A percentile compares a stretch with the other conserved stretches of the same genome.
These are phyloP conservation scores for Nothophoma quercina DNA, from an alignment of 2,329 filamentous ascomycete genomes.

Conservation along the genomic window DNA sequence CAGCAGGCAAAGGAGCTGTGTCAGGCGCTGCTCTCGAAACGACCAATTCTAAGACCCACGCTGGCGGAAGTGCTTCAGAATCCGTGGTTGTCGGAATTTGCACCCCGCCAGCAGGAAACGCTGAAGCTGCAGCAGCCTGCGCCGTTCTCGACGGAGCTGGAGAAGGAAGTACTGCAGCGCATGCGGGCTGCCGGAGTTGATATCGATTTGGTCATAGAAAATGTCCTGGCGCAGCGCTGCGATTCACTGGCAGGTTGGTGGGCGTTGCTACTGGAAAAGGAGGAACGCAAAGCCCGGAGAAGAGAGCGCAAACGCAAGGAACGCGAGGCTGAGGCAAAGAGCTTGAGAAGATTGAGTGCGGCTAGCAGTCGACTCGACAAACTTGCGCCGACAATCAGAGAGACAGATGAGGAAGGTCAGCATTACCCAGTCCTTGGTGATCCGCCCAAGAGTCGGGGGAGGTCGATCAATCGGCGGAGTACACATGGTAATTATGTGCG, in stretches of 20 bases:
- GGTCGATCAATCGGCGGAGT: slow-evolving; percentile 74
- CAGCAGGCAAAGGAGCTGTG: slow-evolving; percentile 80
- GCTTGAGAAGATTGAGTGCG: slow-evolving; percentile 81
- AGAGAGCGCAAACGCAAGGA: slow-evolving; percentile 85
- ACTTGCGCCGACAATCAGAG: slow-evolving; percentile 76
- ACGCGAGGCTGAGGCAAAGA: slow-evolving; percentile 80
- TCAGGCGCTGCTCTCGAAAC: slow-evolving; percentile 83
- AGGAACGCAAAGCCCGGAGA: slow-evolving; percentile 82
- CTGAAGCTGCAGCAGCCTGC: slow-evolving; percentile 80
- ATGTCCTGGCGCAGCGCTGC: slow-evolving; percentile 87
- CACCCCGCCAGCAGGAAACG: slow-evolving; percentile 87
- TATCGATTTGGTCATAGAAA: slow-evolving; percentile 93
- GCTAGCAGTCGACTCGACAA: slow-evolving; percentile 87
- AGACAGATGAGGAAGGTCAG: slow-evolving; percentile 78
- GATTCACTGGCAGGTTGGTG: slow-evolving; percentile 95
- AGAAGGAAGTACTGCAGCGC: slow-evolving; percentile 88
- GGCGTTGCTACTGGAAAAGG: slow-evolving; percentile 92
- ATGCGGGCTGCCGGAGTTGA: slow-evolving; percentile 95
- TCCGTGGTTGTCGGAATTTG: slow-evolving; percentile 86
- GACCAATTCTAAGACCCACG: slow-evolving; percentile 81
- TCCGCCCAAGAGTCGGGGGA: slow-evolving; percentile 74
- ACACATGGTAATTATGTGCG: slow-evolving; percentile 52
- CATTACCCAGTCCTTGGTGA: slow-evolving; percentile 59
- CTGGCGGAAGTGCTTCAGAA: slow-evolving; percentile 86
- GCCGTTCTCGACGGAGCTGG: slow-evolving; percentile 83